Conservation (phyloP, 148 eudicot genomes). For the Rhododendron kiyosumense region DNA sequence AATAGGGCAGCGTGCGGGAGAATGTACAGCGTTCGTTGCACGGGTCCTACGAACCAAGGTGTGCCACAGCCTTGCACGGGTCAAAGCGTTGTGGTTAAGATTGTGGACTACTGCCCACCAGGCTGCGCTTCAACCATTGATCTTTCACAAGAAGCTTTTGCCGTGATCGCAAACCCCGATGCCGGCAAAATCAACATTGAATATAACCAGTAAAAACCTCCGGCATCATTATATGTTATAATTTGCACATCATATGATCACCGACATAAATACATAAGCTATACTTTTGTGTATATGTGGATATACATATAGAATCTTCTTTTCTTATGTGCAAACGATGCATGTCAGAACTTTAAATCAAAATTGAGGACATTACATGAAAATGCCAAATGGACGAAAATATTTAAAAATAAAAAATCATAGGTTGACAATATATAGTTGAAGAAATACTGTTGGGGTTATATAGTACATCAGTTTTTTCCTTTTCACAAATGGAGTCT, state of each 20-base stretch:
- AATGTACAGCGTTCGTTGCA: background rate
- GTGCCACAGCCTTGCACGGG: background rate
- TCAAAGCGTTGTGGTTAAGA: background rate
- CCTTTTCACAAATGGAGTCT: no score
- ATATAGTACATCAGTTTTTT: no score
- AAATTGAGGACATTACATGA: background rate
- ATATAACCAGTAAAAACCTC: background rate
- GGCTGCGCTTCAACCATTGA: background rate
- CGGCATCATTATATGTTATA: background rate
- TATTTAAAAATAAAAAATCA: background rate
- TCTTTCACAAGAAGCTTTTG: background rate
- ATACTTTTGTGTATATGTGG: background rate
- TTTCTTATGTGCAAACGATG: no score
- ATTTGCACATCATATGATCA: background rate
- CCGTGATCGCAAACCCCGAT: background rate
- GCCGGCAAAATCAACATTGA: conserved; percentile 27
- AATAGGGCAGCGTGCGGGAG: conserved; percentile 1
- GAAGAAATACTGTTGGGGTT: background rate
- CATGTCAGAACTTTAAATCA: no score
- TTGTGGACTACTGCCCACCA: background rate
- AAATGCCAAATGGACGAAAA: background rate
- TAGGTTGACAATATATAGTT: background rate
- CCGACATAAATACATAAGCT: background rate
- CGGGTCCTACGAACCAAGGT: background rate
- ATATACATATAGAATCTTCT: no score